Evolutionary conservation across 2,329 filamentous ascomycete genomes (phyloP), one percentile per base, ranked within the genome.

Genomic region (Exophiala spinifera): DNA sequence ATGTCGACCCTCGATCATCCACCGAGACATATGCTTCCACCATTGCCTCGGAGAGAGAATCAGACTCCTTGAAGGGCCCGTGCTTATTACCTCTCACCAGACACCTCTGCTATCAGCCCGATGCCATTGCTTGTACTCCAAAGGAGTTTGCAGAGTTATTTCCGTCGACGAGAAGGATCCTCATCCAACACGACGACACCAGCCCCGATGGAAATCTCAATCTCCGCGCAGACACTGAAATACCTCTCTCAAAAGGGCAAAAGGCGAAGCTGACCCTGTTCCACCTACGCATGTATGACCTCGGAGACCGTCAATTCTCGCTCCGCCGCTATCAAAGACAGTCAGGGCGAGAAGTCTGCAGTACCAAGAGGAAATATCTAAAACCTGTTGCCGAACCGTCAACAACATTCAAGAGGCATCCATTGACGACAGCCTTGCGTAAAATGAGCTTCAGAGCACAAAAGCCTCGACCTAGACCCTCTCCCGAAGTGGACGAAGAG

Each of bases 141-240:
- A 79, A 86, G 55, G 86, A 91, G 62, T 97, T 97, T 69, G 86
- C 85, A 21, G 80, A 85, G 50, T 81, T 95, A 49, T 99, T 96
- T 70, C 92, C 94, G 10, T 95, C 91, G 7, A 81, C 86, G 62
- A 84, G 90, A 68, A 83, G 88, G 52, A 75, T 97, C 49, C 83
- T 83, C 33, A 90, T 99, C 66, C 84, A 88, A 23, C 92, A 97
- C 68, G 94, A 97, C 68, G 90, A 96, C 71, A 84, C 89, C 46
- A 94, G 91, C 0, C 74, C 86, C 3, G 92, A 99, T 69, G 92
- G 92, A 33, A 96, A 96, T 76, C 95, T 96, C 90, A 97, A 97
- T 69, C 79, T 99, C 53, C 86, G 91, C 28, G 80, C 97, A 55
- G 91, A 96, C 68, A 92, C 89, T 4, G 77, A 88, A 59, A 81